Base-by-base conservation (phyloP, 2,329 filamentous ascomycete species). In the Clonostachys chloroleuca region DNA sequence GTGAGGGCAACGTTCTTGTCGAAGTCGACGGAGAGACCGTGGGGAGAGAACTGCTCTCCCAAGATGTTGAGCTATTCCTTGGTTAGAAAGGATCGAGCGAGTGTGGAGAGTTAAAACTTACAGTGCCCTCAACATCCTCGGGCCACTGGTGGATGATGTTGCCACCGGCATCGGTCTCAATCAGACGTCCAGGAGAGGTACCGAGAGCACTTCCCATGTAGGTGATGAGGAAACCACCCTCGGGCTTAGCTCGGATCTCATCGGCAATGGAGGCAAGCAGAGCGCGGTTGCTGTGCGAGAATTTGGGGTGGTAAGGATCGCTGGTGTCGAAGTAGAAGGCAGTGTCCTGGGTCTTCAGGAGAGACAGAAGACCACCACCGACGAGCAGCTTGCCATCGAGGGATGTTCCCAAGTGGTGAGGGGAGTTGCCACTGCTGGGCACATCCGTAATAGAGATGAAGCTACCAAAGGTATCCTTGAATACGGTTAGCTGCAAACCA, bases 111-210 rank as follows among this genome's bases (percentile, higher is more conserved):
- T 42, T 30, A 13, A 24, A 12, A 46, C 53, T 46, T 46, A 54
- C 54, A 8, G 68, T 72, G 34, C 72, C 65, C 0, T 65, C 61
- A 2, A 81, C 69, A 63, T 83, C 78, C 59, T 81, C 73, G 6
- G 80, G 81, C 72, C 75, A 83, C 60, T 84, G 75, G 56, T 79
- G 75, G 52, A 84, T 80, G 58, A 84, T 82, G 62, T 83, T 74
- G 53, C 78, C 79, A 41, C 75, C 56, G 35, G 69, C 72, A 53
- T 84, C 77, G 0, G 79, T 84, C 66, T 84, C 81, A 40, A 84
- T 68, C 1, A 84, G 71, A 34, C 79, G 77, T 6, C 80, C 81
- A 0, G 78, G 80, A 0, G 74, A 73, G 9, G 77, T 82, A 14
- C 80, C 80, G 0, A 75, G 66, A 6, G 80, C 79, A 49, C 70